Evolutionary conservation across 805 yeast genomes (phyloP), one percentile per base, ranked within the genome.

Genomic region (Candida cerambycidarum): DNA sequence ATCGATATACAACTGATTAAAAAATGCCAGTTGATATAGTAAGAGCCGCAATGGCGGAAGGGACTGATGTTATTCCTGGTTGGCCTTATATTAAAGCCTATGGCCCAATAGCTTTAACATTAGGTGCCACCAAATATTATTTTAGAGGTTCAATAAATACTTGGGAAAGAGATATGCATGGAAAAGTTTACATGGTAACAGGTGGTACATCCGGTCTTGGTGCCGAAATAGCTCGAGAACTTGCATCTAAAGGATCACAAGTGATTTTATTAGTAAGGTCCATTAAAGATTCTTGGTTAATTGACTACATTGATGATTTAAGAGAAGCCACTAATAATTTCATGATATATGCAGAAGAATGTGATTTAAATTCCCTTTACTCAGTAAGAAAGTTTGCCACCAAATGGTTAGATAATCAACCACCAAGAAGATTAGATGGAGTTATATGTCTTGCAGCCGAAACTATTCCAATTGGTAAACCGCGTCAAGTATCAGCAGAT

Each of bases 121-220:
- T 76, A 0, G 75, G 67, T 0, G 74, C 75, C 1, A 39, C 80
- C 32, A 92, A 92, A 59, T 79, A 78, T 59, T 88, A 85, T 66
- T 82, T 85, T 54, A 78, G 83, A 27, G 99, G 99, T 9, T 62
- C 86, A 1, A 52, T 76, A 15, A 93, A 92, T 63, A 85, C 89
- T 0, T 92, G 97, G 96, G 96, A 88, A 47, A 74, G 97, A 46
- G 90, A 89, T 50, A 64, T 92, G 59, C 96, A 93, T 58, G 97
- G 98, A 1, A 81, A 82, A 55, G 98, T 90, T 4, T 85, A 73
- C 54, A 69, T 86, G 15, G 73, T 87, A 5, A 85, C 93, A 0
- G 99, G 99, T n/a, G 99, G 96, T 1, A 92, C 98, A 0, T 76
- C 95, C 1, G 97, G 98, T 0, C 60, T 89, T 46, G 99, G 99